Conservation (phyloP, 257 asterid genomes). For the Capsicum chinense region DNA sequence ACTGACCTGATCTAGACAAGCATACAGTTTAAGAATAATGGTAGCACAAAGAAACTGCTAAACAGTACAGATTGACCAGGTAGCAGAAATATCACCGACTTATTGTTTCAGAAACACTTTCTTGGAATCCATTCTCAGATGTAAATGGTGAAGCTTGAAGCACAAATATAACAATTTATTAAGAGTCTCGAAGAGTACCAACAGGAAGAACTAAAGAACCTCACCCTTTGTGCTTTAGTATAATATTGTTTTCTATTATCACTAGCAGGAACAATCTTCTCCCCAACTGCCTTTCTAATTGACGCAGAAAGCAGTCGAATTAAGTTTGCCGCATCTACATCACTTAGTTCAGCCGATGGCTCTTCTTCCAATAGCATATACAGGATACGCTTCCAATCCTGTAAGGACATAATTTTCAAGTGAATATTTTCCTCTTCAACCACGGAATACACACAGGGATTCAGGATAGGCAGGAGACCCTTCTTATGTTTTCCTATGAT, state of each 20-base stretch:
- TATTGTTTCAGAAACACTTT: constrained; percentile 1
- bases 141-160: constrained; percentile 8
- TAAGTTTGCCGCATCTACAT: constrained; percentile 85
- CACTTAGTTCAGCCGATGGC: constrained; percentile 79
- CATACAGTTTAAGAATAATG: background rate
- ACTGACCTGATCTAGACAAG: background rate
- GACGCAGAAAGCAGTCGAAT: constrained; percentile 90
- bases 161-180: background rate
- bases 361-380: constrained; percentile 84
- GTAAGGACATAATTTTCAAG: constrained; percentile 37
- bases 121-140: background rate
- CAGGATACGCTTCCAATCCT: constrained; percentile 96
- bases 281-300: constrained; percentile 91
- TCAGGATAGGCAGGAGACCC: constrained; percentile 7
- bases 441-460: background rate
- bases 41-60: background rate
- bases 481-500: constrained; percentile 22
- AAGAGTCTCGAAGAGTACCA: background rate
- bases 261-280: constrained; percentile 90
- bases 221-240: constrained; percentile 83
- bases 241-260: constrained; percentile 77
- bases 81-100: constrained; percentile 23
- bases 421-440: background rate
- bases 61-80: background rate
- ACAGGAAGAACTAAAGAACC: constrained; percentile 27